phyloP scores from a whole-genome alignment of 306 rosid genomes.

The Astragalus membranaceus region DNA sequence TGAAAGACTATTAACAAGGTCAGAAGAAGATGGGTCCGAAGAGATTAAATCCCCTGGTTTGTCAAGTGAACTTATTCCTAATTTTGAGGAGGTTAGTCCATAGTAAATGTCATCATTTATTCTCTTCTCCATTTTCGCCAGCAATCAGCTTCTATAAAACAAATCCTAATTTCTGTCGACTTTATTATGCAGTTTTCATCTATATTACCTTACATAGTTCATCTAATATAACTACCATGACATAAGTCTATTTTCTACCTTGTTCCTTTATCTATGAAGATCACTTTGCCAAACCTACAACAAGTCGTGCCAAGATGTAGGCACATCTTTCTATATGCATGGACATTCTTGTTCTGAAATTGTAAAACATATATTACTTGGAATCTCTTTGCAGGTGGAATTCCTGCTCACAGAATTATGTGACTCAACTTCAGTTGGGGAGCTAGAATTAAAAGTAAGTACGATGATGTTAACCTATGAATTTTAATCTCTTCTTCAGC shows the following conservation, averaged over 20 bases:
- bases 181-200: neutral
- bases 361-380: neutral
- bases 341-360: constrained; percentile 10
- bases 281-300: neutral
- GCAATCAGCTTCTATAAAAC: neutral
- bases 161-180: neutral
- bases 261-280: neutral
- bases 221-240: neutral
- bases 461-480: constrained; percentile 9
- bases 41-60: constrained; percentile 37
- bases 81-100: constrained; percentile 51
- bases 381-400: constrained; percentile 57
- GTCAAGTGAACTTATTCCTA: constrained; percentile 42
- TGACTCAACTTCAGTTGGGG: constrained; percentile 61
- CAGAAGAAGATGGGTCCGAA: constrained; percentile 43
- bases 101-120: constrained; percentile 2
- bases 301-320: neutral
- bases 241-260: neutral
- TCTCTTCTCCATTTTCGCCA: neutral
- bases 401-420: constrained; percentile 62
- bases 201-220: neutral
- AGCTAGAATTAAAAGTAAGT: constrained; percentile 70
- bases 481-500: neutral
- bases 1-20: constrained; percentile 30
- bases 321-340: neutral